phyloP scores from a whole-genome alignment of 2,329 filamentous ascomycete species.

The Colletotrichum agaves region DNA sequence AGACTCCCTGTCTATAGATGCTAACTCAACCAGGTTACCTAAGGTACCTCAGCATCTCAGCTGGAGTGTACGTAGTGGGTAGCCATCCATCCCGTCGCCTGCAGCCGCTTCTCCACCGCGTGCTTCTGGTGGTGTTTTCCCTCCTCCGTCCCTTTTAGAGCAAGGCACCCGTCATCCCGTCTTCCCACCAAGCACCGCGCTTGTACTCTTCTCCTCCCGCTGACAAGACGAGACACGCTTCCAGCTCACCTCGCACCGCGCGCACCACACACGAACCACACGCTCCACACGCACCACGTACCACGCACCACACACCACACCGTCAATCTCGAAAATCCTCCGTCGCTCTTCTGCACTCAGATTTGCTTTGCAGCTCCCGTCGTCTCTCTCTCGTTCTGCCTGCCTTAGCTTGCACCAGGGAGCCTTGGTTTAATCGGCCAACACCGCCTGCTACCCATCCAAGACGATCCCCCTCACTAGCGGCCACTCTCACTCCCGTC shows the following conservation, averaged over 20 bases:
- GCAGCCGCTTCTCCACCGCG: conserved; percentile 1
- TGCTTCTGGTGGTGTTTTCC: conserved; percentile 15
- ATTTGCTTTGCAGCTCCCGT: neutral
- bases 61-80: neutral
- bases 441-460: conserved; percentile 26
- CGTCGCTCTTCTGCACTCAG: no score
- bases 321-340: no score
- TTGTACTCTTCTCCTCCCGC: conserved; percentile 22
- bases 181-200: neutral
- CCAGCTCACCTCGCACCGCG: neutral
- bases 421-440: conserved; percentile 22
- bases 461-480: conserved; percentile 7
- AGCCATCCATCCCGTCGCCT: neutral
- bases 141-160: conserved; percentile 24
- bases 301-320: no score
- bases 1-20: conserved; percentile 10
- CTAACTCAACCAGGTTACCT: neutral
- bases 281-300: neutral
- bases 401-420: neutral
- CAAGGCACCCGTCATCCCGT: conserved; percentile 22
- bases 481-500: no score
- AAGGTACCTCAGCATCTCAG: no score
- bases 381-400: neutral
- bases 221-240: conserved; percentile 22
- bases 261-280: neutral